Base-by-base conservation (phyloP, 495 filamentous ascomycete species). In the Aspergillus ostianus region DNA sequence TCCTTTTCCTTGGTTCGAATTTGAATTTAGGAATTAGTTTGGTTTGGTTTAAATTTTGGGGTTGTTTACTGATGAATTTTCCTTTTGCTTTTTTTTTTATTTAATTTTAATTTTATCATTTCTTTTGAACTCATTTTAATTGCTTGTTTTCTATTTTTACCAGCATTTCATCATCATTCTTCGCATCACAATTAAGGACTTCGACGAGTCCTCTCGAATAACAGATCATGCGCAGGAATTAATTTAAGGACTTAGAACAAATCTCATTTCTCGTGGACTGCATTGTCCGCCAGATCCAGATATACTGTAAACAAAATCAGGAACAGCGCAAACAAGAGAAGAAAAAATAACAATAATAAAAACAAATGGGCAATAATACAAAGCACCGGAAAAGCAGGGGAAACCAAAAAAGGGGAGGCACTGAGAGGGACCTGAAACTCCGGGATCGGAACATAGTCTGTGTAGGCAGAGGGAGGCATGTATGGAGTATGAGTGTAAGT, bases 381-480 rank as follows among this genome's bases (percentile, higher is more conserved):
- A 58, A 59, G 59, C 54, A 55, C 47, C 41, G 48, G 54, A 64
- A 61, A 70, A 66, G 61, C 56, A 60, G 65, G 57, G 53, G 52
- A 48, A 57, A n/a, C 56, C 21, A 45, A 52, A 65, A 62, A 29
- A 51, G 30, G 46, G 55, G 47, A 50, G 27, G 45, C 32, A 54
- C 32, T 4, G 44, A 50, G 60, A 55, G 26, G 56, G 56, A 54
- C 32, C 56, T 67, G 61, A 55, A 63, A 65, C 68, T 66, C 69
- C 70, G 72, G 59, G 59, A 73, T 71, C 67, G 69, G 67, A 71
- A 59, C 41, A 57, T 56, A 52, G 56, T 59, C 29, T 30, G 29
- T 30, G 8, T 32, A 12, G 3, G 6, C 30, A 7, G 30, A 64
- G 29, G 46, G 48, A 45, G 20, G 32, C 10, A 32, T 50, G 46